These are phyloP conservation scores for Phytophthora brassicae DNA, from an alignment of 352 stramenopile species.

Conservation along the genomic window DNA sequence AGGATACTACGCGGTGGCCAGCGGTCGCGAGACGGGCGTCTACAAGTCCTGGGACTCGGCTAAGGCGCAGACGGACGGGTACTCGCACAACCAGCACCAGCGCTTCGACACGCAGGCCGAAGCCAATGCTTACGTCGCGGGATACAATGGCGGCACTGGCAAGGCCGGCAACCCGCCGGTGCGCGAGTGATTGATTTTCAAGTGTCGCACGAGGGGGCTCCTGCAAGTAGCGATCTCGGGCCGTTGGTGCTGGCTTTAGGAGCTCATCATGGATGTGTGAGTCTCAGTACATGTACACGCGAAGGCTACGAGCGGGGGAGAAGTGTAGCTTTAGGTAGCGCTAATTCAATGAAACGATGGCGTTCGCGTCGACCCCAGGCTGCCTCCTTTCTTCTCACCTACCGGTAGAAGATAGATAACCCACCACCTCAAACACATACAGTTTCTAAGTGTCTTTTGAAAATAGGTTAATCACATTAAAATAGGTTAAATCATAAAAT, in stretches of 20 bases:
- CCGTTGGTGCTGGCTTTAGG: no score
- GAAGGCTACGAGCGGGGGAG: neutral
- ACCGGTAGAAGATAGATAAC: no score
- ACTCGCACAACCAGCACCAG: conserved; percentile 12
- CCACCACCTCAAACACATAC: no score
- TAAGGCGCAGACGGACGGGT: conserved; percentile 2
- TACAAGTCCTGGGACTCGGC: conserved; percentile 10
- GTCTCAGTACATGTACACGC: no score
- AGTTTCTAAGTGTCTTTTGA: no score
- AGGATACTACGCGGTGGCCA: conserved; percentile 11
- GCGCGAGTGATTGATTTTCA: neutral
- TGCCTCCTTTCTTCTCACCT: neutral
- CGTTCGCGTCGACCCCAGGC: neutral
- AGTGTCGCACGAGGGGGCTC: no score
- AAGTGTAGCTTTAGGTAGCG: neutral
- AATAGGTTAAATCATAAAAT: conserved; percentile 4
- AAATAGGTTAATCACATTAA: no score
- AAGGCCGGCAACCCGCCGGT: neutral
- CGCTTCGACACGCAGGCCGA: conserved; percentile 9
- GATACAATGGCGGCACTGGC: conserved; percentile 6
- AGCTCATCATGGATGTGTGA: no score
- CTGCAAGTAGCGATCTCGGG: no score
- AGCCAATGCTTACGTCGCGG: conserved; percentile 8
- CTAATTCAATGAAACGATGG: neutral
- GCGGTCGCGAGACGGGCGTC: neutral